phyloP scores from a whole-genome alignment of 2,329 filamentous ascomycete species.

The Fusarium continuum region DNA sequence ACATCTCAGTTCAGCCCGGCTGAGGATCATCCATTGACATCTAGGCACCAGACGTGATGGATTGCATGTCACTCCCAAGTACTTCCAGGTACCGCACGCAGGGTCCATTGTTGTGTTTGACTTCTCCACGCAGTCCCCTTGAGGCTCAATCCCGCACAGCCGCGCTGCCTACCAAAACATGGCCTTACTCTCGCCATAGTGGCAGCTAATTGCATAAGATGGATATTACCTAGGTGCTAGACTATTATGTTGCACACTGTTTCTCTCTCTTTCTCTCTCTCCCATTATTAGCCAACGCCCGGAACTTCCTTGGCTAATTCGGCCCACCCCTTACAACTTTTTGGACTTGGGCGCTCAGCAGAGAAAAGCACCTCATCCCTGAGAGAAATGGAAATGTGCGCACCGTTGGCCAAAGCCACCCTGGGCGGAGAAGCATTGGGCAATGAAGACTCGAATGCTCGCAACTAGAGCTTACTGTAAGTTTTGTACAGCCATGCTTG shows the following conservation, averaged over 20 bases:
- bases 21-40: neutral
- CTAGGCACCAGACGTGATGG: neutral
- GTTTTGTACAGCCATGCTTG: conserved; percentile 1
- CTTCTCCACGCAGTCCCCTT: neutral
- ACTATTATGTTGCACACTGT: conserved; percentile 1
- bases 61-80: conserved; percentile 27
- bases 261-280: conserved; percentile 13
- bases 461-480: conserved; percentile 5
- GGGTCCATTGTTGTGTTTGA: conserved; percentile 1
- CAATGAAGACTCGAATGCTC: conserved; percentile 28
- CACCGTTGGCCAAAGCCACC: conserved; percentile 36
- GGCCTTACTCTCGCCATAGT: conserved; percentile 31
- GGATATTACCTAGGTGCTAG: conserved; percentile 1
- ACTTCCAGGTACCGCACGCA: conserved; percentile 8
- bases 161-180: conserved; percentile 12
- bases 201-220: conserved; percentile 31
- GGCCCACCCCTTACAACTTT: conserved; percentile 6
- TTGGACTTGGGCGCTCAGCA: conserved; percentile 5
- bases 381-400: conserved; percentile 9
- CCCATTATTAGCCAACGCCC: too few species aligned
- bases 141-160: conserved; percentile 24
- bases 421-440: conserved; percentile 23
- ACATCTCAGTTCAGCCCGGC: conserved; percentile 13
- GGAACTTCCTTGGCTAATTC: conserved; percentile 19
- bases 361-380: conserved; percentile 23